These are phyloP conservation scores for Rhizopogon vulgaris DNA, from an alignment of 768 basidiomycete species.

Conservation along the genomic window DNA sequence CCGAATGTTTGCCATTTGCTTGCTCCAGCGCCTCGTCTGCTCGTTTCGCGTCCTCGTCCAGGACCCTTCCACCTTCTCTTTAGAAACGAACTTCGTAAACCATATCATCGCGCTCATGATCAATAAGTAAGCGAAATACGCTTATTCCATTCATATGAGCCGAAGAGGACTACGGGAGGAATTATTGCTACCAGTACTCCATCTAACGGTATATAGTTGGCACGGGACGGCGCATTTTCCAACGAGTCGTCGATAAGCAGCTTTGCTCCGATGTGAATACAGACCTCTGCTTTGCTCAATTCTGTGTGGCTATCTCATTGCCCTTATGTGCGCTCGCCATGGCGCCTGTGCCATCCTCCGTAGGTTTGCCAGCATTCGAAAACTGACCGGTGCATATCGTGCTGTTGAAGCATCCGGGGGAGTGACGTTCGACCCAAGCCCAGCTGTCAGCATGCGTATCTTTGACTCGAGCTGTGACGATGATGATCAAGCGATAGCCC, in stretches of 20 bases:
- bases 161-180: conserved; percentile 67
- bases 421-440: conserved; percentile 61
- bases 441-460: conserved; percentile 52
- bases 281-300: conserved; percentile 69
- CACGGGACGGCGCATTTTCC: conserved; percentile 67
- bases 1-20: conserved; percentile 37
- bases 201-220: conserved; percentile 18
- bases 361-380: conserved; percentile 40
- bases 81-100: conserved; percentile 45
- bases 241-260: conserved; percentile 76
- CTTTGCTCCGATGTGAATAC: conserved; percentile 53
- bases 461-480: conserved; percentile 69
- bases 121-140: conserved; percentile 42
- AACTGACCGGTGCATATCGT: conserved; percentile 75
- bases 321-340: too few relatives aligned
- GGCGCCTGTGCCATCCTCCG: conserved; percentile 6
- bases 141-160: conserved; percentile 72
- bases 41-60: conserved; percentile 39
- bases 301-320: conserved; percentile 45
- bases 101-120: conserved; percentile 44
- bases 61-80: conserved; percentile 46
- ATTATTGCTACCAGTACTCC: conserved; percentile 18
- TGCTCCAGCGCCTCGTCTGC: conserved; percentile 34
- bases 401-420: conserved; percentile 55
- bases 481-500: conserved; percentile 64